Evolutionary conservation across 108 stramenopile genomes (phyloP), one percentile per base, ranked within the genome.

Genomic region (Conticribra weissflogii): DNA sequence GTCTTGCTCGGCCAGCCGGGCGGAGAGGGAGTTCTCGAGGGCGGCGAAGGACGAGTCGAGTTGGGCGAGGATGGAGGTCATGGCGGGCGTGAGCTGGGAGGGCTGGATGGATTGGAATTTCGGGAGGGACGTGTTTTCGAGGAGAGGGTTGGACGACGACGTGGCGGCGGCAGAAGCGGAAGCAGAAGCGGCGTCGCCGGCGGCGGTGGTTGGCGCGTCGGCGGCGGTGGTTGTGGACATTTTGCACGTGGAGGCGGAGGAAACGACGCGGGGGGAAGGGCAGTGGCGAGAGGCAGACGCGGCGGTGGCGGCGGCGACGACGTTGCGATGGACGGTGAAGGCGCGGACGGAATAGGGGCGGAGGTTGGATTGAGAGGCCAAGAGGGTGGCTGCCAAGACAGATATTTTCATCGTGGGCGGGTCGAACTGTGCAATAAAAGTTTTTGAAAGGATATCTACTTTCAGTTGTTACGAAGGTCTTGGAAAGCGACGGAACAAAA

Each of bases 51-150:
- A 60, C 18, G 60, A 59, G 29, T 93, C 86, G 8, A 97, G 66
- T 55, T 83, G 79, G 23, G 79, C 58, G 66, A 95, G 59, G 50
- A 94, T 66, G 3, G 54, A 47, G 23, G 82, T 72, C 15, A 96
- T 87, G 47, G 93, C 97, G n/a, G 96, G 96, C 27, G 86, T 87
- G 66, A 97, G 71, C 63, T 95, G 65, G 34, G 85, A 74, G 19
- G 95, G 86, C 53, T 91, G 79, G 56, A 98, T 91, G 16, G 52
- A 66, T 28, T 63, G 69, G 76, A 98, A 98, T 69, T 95, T 86
- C 54, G 97, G 97, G 33, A 97, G 81, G 44, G 78, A 84, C 5
- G 79, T 78, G 68, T 90, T 85, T 59, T 90, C 64, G 57, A 97
- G 78, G 41, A 97, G 78, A 2, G 97, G 95, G 81, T 97, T 97